A percentile compares a stretch with the other conserved stretches of the same genome.
These are phyloP conservation scores for Aureobasidium sp. DNA, from an alignment of 2,329 filamentous ascomycete species.

Conservation along the genomic window DNA sequence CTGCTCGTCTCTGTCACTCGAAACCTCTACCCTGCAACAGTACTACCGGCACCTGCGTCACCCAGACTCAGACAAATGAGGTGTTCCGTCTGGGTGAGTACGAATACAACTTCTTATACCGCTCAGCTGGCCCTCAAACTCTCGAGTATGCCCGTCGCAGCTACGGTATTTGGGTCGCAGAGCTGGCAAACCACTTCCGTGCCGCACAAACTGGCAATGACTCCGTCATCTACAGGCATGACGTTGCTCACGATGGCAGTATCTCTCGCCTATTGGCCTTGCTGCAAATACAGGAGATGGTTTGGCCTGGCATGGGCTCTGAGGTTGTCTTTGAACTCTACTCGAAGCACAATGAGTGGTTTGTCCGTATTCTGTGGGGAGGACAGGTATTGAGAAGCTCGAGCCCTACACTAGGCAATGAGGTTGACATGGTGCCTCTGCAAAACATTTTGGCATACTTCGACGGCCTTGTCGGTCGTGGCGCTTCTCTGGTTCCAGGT, in stretches of 20 bases:
- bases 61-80: conserved; percentile 52
- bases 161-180: conserved; percentile 67
- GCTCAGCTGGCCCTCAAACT: conserved; percentile 51
- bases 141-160: conserved; percentile 53
- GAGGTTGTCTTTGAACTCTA: conserved; percentile 74
- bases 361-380: conserved; percentile 62
- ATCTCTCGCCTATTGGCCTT: conserved; percentile 59
- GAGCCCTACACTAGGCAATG: conserved; percentile 55
- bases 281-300: conserved; percentile 66
- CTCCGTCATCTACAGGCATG: conserved; percentile 56
- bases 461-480: conserved; percentile 57
- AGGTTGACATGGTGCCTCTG: conserved; percentile 60
- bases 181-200: conserved; percentile 59
- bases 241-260: conserved; percentile 73
- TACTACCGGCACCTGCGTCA: conserved; percentile 49
- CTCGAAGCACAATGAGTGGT: conserved; percentile 35
- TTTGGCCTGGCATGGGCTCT: conserved; percentile 76
- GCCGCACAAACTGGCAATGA: conserved; percentile 18
- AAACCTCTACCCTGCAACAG: conserved; percentile 64
- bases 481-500: conserved; percentile 35
- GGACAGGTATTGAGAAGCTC: conserved; percentile 60
- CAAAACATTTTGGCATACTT: conserved; percentile 60
- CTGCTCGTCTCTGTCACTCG: conserved; percentile 65
- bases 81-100: conserved; percentile 72
- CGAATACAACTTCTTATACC: conserved; percentile 73